Base-by-base conservation (phyloP, 2,329 filamentous ascomycete species). In the Rhinocladiella similis region DNA sequence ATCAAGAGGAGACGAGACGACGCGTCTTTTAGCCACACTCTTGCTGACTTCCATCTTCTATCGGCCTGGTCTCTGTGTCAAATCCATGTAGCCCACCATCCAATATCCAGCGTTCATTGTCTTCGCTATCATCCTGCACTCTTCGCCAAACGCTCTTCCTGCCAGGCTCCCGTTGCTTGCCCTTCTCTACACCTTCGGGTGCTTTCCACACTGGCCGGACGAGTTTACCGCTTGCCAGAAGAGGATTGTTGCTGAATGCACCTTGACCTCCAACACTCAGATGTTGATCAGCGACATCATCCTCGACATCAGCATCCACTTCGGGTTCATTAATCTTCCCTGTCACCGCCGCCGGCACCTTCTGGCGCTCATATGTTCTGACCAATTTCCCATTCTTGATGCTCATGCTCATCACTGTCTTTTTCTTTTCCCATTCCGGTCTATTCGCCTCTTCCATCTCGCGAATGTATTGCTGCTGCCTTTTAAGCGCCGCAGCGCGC, bases 391-490 rank as follows among this genome's bases (percentile, higher is more conserved):
- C 87, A 0, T 87, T 87, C 7, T 86, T 85, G 0, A 96, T 75
- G 69, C 96, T 91, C 59, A 96, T 89, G 67, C 89, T 93, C 63
- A 95, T 83, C 1, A 97, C 88, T 58, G 94, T 87, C 65, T 83
- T 84, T 56, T 90, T 82, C 80, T 93, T 96, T 76, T 97, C 92
- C 72, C 91, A 96, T 60, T 95, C 92, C 0, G 91, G 91, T 50
- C 83, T 79, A 3, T 88, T 86, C 64, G 88, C 89, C 86, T 91
- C 95, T 67, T 96, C 90, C 79, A 94, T 86, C 72, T 96, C 90
- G 4, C 90, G 79, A 64, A 96, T 73, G 3, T 92, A 77, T 69
- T 89, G 90, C 73, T 96, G 91, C 73, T 96, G 92, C 56, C 86
- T 83, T 73, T 93, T 95, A 55, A 96, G 75, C 70, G 94, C 90